Evolutionary conservation across 768 basidiomycete genomes (phyloP).

Genomic region (Tricholoma hemisulphureum): DNA sequence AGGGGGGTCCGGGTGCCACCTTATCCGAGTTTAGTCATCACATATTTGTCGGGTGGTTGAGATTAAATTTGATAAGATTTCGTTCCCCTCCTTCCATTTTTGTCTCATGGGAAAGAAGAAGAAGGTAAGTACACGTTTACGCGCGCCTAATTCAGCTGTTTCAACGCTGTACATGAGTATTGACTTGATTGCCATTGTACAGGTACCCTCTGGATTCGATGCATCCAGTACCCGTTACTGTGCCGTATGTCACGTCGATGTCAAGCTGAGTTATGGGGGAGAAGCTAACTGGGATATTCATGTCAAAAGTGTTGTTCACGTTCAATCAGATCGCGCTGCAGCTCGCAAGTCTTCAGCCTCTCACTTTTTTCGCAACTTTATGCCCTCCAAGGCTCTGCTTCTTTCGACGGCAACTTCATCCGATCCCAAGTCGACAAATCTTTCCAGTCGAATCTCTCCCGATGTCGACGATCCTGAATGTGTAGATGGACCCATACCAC

Average conservation of each 20-base stretch:
- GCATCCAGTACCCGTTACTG: background rate
- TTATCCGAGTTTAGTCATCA: no score
- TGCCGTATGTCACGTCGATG: background rate
- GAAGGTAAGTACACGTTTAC: background rate
- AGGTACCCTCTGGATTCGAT: background rate
- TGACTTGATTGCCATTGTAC: no score
- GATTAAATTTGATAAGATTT: no score
- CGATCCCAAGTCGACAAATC: no score
- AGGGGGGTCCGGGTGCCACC: no score
- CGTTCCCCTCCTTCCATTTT: background rate
- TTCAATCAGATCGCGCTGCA: background rate
- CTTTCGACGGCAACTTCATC: no score
- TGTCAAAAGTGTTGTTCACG: background rate
- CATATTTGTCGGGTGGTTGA: no score
- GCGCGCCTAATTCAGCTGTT: background rate
- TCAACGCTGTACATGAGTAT: no score
- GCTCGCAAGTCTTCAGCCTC: background rate
- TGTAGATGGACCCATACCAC: no score
- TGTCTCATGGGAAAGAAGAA: background rate
- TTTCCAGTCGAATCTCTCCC: no score
- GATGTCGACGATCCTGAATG: no score
- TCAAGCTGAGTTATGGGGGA: slow-evolving; percentile 1
- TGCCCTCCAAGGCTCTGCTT: background rate
- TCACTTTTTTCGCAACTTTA: background rate
- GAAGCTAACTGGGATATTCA: background rate